Evolutionary conservation across 1,139 yeast species (phyloP).

Genomic region (Taphrina sp.): DNA sequence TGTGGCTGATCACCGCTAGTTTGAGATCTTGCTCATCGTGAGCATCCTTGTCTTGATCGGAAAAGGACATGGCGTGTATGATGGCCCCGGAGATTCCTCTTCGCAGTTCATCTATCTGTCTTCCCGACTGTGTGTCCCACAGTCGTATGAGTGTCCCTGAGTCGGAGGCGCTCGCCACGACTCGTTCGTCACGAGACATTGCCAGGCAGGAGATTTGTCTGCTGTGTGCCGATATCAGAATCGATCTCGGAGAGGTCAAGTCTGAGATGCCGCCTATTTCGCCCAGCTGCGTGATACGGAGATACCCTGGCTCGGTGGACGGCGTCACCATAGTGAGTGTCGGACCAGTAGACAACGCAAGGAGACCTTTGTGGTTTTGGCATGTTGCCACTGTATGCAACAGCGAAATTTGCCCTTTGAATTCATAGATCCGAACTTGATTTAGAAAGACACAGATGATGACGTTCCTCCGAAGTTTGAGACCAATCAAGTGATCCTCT

Average conservation of each 20-base stretch:
- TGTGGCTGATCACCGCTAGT: conserved; percentile 16
- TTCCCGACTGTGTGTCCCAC: not conserved
- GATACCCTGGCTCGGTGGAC: not conserved
- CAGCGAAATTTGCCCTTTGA: not conserved
- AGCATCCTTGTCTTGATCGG: not conserved
- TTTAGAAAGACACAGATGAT: not conserved
- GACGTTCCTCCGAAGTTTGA: not conserved
- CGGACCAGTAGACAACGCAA: not conserved
- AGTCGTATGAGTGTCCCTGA: conserved; percentile 8
- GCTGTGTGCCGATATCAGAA: not conserved
- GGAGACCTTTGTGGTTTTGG: not conserved
- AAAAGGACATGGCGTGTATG: conserved; percentile 11
- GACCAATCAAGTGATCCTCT: not conserved
- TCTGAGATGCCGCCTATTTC: not conserved
- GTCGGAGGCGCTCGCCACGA: conserved; percentile 8
- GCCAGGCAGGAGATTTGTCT: not conserved
- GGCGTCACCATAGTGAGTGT: not conserved
- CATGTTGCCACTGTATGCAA: not conserved
- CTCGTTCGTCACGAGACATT: not conserved
- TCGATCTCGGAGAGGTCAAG: not conserved
- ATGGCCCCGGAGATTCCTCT: not conserved
- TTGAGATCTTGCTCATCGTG: not conserved
- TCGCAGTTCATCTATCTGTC: not conserved
- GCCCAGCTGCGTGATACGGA: not conserved
- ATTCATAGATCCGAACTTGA: not conserved